Percentiles rank a stretch among this genome's conserved stretches.
Evolutionary conservation across 1,284 basidiomycete species (phyloP).

Genomic region (Leccinum huronense): DNA sequence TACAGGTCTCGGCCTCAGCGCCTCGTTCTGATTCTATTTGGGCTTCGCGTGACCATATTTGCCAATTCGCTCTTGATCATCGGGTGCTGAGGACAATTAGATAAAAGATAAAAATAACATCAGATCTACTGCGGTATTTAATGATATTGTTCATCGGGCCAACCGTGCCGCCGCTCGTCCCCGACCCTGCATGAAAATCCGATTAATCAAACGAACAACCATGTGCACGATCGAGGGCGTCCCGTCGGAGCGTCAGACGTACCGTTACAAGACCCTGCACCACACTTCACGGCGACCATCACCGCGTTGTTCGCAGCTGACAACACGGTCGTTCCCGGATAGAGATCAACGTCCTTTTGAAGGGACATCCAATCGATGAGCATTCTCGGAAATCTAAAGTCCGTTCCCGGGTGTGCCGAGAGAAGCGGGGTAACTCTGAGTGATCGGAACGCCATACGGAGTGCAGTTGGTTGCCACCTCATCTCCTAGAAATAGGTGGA

Average conservation of each 20-base stretch:
- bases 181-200: neutral
- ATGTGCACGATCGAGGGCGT: neutral
- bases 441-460: constrained; percentile 1
- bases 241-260: neutral
- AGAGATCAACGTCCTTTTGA: constrained; percentile 6
- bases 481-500: neutral
- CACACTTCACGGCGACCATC: constrained; percentile 1
- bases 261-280: constrained; percentile 7
- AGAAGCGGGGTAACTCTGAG: constrained; percentile 5
- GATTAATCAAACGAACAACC: neutral
- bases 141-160: too few species aligned
- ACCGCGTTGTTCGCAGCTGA: neutral
- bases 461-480: neutral
- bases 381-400: neutral
- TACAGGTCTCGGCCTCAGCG: too few species aligned
- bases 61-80: too few species aligned
- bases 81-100: too few species aligned
- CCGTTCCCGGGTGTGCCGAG: constrained; percentile 2
- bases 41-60: too few species aligned
- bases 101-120: too few species aligned
- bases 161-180: too few species aligned
- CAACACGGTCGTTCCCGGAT: neutral
- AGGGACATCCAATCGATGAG: neutral
- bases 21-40: too few species aligned
- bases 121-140: too few species aligned